Base-by-base conservation (phyloP, 768 basidiomycete species). In the Leccinum boreale region DNA sequence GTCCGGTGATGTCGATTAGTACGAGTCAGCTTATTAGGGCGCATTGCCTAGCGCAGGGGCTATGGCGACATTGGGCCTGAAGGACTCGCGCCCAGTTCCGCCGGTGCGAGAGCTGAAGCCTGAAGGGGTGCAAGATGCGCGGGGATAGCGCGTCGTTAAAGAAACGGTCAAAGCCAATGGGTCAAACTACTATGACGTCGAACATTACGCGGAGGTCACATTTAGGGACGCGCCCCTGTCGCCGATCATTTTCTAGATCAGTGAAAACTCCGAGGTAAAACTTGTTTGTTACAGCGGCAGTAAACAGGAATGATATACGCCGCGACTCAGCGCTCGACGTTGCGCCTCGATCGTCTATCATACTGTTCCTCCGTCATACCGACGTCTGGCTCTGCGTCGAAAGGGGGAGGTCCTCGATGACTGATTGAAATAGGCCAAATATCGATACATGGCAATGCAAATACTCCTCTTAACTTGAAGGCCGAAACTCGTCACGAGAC, bases 321-420 rank as follows among this genome's bases (percentile, higher is more conserved):
- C 2, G 85, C 83, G 0, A 95, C 79, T 89, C 93, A 96, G 50
- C 78, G 78, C 62, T 86, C 81, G 12, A 95, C 87, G 63, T 94
- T 90, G 62, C 73, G 74, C 73, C 76, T 85, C 6, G 85, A 82
- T 19, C 17, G 67, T 11, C 73, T 73, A 57, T 92, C 86, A 36
- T 81, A 84, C 62, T 91, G 84, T 55, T 85, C 74, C 57, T 92
- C 86, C 2, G 86, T 78, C 10, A 92, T 78, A 29, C 29, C 10
- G 10, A 29, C 29, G 29, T 29, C 29, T 29, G 29, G 29, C 29
- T 29, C 29, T 29, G 29, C 29, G 29, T 29, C 29, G 29, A 10
- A 29, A 29, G 29, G 29, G 29, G 29, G 29, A 29, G 29, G 29
- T 29, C 29, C 29, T 29, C 10, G 29, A 29, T 29, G 29, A 4